Conservation (phyloP, 2,329 filamentous ascomycete species). For the Paracamarosporium sp. region DNA sequence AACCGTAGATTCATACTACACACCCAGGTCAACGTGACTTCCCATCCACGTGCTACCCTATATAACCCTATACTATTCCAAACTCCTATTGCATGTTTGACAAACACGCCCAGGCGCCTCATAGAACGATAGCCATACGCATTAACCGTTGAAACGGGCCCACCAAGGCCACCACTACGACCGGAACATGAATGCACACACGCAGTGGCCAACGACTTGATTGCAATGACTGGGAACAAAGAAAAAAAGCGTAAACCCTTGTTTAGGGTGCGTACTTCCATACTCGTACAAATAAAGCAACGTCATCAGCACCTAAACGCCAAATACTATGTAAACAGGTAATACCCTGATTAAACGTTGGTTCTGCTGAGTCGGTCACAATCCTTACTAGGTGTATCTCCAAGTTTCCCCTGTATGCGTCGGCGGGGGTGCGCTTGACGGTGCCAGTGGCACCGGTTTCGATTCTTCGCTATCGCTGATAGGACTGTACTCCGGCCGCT, state of each 20-base stretch:
- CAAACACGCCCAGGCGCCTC: neutral
- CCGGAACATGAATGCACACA: too few relatives aligned
- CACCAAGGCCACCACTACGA: neutral
- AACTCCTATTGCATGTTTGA: neutral
- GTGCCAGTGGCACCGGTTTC: constrained; percentile 9
- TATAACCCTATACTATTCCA: neutral
- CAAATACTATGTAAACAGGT: neutral
- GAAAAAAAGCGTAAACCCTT: too few relatives aligned
- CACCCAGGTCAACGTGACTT: neutral
- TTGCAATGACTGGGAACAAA: too few relatives aligned
- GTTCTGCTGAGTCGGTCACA: too few relatives aligned
- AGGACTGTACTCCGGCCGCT: constrained; percentile 29
- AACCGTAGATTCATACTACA: neutral
- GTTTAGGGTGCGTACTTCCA: too few relatives aligned
- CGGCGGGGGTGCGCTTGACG: constrained; percentile 15
- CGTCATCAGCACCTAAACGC: neutral
- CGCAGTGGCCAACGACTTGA: too few relatives aligned
- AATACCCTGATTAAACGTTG: neutral
- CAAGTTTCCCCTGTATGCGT: constrained; percentile 41
- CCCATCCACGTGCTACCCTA: neutral
- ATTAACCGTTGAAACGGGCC: neutral
- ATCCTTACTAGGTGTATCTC: constrained; percentile 26
- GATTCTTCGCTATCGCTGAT: constrained; percentile 41
- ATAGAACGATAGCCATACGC: neutral
- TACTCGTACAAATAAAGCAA: neutral